phyloP scores from a whole-genome alignment of 495 filamentous ascomycete species.

The Parathielavia appendiculata region DNA sequence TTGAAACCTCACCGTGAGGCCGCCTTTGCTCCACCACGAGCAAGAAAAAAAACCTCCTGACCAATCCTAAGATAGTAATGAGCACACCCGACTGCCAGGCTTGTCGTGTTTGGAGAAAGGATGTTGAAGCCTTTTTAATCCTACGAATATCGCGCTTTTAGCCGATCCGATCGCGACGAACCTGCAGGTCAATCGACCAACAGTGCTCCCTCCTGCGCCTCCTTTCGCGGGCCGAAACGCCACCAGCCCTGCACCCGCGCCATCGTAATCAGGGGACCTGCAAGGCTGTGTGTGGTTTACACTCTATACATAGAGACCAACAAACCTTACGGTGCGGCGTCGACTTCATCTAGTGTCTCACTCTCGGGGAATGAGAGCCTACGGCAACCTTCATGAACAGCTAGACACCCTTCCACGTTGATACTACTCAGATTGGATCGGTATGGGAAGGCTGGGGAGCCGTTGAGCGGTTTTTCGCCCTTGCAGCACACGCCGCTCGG shows the following conservation, averaged over 20 bases:
- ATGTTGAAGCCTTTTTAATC: background rate
- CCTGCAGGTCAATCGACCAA: conserved; percentile 15
- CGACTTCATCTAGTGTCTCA: no score
- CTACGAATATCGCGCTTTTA: background rate
- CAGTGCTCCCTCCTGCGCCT: background rate
- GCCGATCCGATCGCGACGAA: background rate
- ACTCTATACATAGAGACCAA: no score
- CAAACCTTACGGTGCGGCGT: no score
- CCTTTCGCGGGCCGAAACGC: conserved; percentile 11
- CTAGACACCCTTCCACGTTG: no score
- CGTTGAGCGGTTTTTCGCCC: no score
- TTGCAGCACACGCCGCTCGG: no score
- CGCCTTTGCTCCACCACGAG: background rate
- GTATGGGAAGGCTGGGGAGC: no score
- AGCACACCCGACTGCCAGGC: background rate
- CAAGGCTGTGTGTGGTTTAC: no score
- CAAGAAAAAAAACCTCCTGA: background rate
- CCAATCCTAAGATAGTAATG: conserved; percentile 3
- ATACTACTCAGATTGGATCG: no score
- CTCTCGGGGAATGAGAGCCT: no score
- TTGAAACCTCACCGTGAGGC: background rate
- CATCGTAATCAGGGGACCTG: background rate
- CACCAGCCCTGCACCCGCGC: conserved; percentile 1
- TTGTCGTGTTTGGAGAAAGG: background rate
- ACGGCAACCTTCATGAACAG: no score